Evolutionary conservation across 352 stramenopile species (phyloP).

Genomic region (Aphanomyces cochlioides): DNA sequence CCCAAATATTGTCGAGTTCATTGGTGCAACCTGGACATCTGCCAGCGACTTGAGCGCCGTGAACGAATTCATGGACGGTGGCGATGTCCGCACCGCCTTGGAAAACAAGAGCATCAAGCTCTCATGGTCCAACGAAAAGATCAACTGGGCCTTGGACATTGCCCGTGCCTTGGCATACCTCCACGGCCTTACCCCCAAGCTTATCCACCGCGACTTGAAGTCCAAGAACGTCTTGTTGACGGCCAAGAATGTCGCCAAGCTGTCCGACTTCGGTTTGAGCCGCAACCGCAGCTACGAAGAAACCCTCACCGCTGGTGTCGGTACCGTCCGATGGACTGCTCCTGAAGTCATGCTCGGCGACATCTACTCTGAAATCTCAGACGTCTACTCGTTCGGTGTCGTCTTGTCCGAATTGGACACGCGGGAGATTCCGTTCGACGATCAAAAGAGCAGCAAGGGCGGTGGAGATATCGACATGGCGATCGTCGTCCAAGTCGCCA

Average conservation of each 20-base stretch:
- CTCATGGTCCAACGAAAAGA: constrained; percentile 77
- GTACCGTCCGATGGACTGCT: constrained; percentile 81
- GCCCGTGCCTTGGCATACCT: constrained; percentile 77
- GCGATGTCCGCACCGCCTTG: constrained; percentile 74
- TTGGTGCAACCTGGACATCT: constrained; percentile 80
- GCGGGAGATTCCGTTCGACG: constrained; percentile 82
- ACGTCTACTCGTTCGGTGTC: constrained; percentile 87
- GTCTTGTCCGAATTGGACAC: constrained; percentile 84
- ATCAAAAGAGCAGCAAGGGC: constrained; percentile 65
- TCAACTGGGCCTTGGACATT: constrained; percentile 80
- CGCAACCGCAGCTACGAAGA: constrained; percentile 83
- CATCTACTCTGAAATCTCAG: constrained; percentile 81
- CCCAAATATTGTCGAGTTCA: constrained; percentile 82
- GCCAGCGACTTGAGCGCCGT: constrained; percentile 70
- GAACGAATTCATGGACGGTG: constrained; percentile 85
- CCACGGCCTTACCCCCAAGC: constrained; percentile 74
- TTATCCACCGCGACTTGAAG: constrained; percentile 84
- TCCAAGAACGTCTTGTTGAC: constrained; percentile 79
- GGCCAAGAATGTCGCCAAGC: constrained; percentile 72
- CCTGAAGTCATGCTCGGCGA: constrained; percentile 85
- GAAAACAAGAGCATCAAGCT: constrained; percentile 80
- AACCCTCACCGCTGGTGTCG: constrained; percentile 75
- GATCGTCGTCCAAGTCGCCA: constrained; percentile 75
- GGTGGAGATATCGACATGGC: constrained; percentile 66
- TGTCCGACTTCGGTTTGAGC: constrained; percentile 80